These are phyloP conservation scores for Sphagnum contortum DNA, from an alignment of 225 moss, liverwort and hornwort species.

Conservation along the genomic window DNA sequence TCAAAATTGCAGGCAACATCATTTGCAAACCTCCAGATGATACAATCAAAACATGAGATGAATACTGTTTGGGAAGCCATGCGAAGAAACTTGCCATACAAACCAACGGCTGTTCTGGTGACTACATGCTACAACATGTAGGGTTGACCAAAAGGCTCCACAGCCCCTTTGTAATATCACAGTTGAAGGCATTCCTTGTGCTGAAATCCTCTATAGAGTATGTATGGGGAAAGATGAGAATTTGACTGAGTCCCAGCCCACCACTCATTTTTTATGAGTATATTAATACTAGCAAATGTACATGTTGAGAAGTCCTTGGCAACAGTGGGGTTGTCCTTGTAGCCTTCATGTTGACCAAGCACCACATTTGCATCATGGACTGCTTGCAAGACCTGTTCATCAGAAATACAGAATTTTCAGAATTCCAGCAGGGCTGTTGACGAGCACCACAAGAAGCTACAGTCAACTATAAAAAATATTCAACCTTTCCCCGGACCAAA, in stretches of 20 bases:
- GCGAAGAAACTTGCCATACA: too few relatives aligned
- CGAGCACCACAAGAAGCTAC: too few relatives aligned
- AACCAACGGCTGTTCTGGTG: too few relatives aligned
- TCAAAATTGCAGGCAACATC: too few relatives aligned
- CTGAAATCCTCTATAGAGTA: background rate
- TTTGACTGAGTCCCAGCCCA: conserved; percentile 56
- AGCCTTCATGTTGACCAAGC: conserved; percentile 83
- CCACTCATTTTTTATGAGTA: conserved; percentile 77
- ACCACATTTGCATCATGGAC: conserved; percentile 72
- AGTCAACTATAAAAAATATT: too few relatives aligned
- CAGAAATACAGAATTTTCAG: background rate
- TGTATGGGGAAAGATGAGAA: background rate
- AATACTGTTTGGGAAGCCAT: background rate
- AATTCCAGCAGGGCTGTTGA: too few relatives aligned
- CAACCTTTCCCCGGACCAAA: too few relatives aligned
- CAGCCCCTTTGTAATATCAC: too few relatives aligned
- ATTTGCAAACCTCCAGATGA: too few relatives aligned
- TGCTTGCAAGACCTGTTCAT: conserved; percentile 43
- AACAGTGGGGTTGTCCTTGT: conserved; percentile 75
- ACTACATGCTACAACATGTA: too few relatives aligned
- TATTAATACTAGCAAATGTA: conserved; percentile 64
- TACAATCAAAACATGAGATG: background rate
- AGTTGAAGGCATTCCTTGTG: too few relatives aligned
- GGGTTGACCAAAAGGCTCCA: too few relatives aligned
- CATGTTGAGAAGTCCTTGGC: conserved; percentile 71